These are phyloP conservation scores for Crucihimalaya himalaica DNA, from an alignment of 345 rosid genomes.

Conservation along the genomic window DNA sequence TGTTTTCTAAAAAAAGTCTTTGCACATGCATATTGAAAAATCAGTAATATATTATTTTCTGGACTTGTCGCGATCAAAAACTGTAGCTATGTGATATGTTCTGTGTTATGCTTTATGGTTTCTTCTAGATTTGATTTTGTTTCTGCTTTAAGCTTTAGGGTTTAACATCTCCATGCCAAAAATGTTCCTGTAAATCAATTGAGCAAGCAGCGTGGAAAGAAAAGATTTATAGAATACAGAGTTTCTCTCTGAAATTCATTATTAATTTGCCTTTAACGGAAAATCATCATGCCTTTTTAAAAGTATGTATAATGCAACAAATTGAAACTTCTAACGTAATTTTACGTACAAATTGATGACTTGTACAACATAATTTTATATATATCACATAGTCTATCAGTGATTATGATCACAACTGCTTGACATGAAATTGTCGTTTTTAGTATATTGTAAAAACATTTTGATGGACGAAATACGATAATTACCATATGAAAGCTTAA, in stretches of 20 bases:
- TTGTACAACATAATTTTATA: too few relatives aligned
- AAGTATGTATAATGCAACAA: background rate
- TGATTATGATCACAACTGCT: background rate
- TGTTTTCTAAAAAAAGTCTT: slow-evolving; percentile 3
- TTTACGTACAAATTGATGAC: too few relatives aligned
- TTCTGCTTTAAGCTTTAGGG: background rate
- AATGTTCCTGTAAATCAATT: slow-evolving; percentile 4
- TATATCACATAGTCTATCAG: too few relatives aligned
- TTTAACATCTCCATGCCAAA: background rate
- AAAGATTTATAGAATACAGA: background rate
- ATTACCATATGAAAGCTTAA: background rate
- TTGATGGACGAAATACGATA: background rate
- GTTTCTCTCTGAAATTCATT: too few relatives aligned
- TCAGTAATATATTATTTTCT: too few relatives aligned
- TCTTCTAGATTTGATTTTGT: background rate
- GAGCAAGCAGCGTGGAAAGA: background rate
- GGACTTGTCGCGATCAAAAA: slow-evolving; percentile 4
- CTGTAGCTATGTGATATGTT: background rate
- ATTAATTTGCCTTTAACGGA: too few relatives aligned
- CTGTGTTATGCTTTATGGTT: background rate
- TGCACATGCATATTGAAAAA: slow-evolving; percentile 22
- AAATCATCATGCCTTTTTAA: background rate
- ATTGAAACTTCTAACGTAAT: too few relatives aligned
- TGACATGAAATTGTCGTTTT: background rate
- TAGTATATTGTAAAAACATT: background rate